Percentiles rank a stretch among this genome's conserved stretches.
Evolutionary conservation across 768 basidiomycete species (phyloP).

Genomic region (Phlebiopsis gigantea): DNA sequence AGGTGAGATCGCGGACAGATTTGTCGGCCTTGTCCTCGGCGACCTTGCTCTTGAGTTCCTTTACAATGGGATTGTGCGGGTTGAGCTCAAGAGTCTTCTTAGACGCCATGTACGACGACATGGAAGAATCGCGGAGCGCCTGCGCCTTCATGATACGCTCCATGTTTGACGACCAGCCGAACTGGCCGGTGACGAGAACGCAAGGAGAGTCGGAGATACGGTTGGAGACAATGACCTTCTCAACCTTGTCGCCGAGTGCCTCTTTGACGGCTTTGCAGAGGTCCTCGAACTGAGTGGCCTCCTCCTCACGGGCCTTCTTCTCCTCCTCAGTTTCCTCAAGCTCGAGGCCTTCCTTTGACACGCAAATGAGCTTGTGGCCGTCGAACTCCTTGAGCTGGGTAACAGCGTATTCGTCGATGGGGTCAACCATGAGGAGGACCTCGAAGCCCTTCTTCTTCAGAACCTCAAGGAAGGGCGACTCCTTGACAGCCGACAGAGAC

Average conservation of each 20-base stretch:
- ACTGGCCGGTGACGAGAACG: conserved; percentile 97
- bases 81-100: conserved; percentile 99
- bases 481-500: conserved; percentile 82
- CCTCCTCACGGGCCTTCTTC: conserved; percentile 86
- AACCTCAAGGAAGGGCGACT: conserved; percentile 98
- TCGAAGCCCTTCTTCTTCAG: conserved; percentile 99
- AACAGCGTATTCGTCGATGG: conserved; percentile 98
- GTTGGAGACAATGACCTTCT: conserved; percentile 98
- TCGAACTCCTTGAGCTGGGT: conserved; percentile 99
- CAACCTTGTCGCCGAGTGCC: conserved; percentile 97
- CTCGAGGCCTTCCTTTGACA: conserved; percentile 98
- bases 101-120: conserved; percentile 99
- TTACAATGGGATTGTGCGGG: conserved; percentile 87
- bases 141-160: conserved; percentile 99
- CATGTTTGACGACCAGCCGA: conserved; percentile 99
- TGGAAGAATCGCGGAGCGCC: conserved; percentile 91
- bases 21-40: conserved; percentile 98
- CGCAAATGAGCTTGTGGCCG: conserved; percentile 93
- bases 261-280: conserved; percentile 96
- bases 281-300: conserved; percentile 76
- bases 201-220: conserved; percentile 96
- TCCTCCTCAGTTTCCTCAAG: conserved; percentile 99
- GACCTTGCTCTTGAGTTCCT: conserved; percentile 94
- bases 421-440: conserved; percentile 94
- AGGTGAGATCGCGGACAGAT: conserved; percentile 95